These are phyloP conservation scores for Globisporangium carolinianum DNA, from an alignment of 352 stramenopile genomes.

Conservation along the genomic window DNA sequence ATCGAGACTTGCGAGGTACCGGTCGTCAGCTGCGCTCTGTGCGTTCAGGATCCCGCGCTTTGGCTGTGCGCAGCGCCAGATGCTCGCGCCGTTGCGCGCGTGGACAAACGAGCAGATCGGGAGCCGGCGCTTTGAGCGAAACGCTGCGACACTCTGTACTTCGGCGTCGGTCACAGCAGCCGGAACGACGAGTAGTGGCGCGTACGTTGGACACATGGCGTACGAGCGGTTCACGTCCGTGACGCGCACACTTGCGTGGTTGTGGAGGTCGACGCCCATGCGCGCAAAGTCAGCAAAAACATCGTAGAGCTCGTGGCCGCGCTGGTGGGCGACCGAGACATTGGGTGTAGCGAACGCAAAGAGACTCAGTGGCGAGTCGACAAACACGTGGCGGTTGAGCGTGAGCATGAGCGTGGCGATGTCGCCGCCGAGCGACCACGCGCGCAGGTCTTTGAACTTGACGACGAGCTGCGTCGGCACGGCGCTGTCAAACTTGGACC, in stretches of 20 bases:
- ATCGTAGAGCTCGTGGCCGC: slow-evolving; percentile 52
- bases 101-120: slow-evolving; percentile 83
- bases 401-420: slow-evolving; percentile 52
- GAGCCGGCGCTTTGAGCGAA: slow-evolving; percentile 76
- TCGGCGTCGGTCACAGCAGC: slow-evolving; percentile 52
- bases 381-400: slow-evolving; percentile 65
- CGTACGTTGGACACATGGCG: slow-evolving; percentile 78
- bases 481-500: slow-evolving; percentile 22
- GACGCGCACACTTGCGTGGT: slow-evolving; percentile 31
- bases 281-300: slow-evolving; percentile 57
- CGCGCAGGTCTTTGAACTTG: slow-evolving; percentile 75
- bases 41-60: slow-evolving; percentile 80
- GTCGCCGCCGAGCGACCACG: slow-evolving; percentile 66
- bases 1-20: slow-evolving; percentile 55
- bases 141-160: slow-evolving; percentile 59
- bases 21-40: slow-evolving; percentile 65
- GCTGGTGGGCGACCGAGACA: slow-evolving; percentile 20
- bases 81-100: slow-evolving; percentile 48
- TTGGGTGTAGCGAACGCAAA: slow-evolving; percentile 47
- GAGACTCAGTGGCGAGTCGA: slow-evolving; percentile 60
- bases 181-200: slow-evolving; percentile 66
- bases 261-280: slow-evolving; percentile 56
- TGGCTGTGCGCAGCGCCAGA: slow-evolving; percentile 83
- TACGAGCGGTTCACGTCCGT: slow-evolving; percentile 65
- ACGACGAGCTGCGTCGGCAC: slow-evolving; percentile 55